These are phyloP conservation scores for Plasmodium vivax DNA, from an alignment of 169 alveolate species.

Conservation along the genomic window DNA sequence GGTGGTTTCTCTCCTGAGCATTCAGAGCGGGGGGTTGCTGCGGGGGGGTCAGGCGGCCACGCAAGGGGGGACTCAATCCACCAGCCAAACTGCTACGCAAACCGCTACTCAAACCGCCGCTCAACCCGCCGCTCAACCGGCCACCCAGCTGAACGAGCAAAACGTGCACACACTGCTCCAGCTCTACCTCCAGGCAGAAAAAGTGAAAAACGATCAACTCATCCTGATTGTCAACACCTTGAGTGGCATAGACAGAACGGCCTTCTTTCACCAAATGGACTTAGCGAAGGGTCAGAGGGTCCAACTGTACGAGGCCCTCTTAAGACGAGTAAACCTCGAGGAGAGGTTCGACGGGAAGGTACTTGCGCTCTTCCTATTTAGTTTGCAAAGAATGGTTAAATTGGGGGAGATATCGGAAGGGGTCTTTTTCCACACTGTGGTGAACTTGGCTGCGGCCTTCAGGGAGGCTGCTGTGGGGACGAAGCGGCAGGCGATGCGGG, in stretches of 20 bases:
- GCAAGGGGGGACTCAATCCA: too few relatives aligned
- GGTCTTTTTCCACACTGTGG: neutral
- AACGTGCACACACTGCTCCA: slow-evolving; percentile 23
- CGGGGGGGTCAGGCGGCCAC: neutral
- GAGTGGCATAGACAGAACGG: neutral
- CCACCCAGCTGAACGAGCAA: slow-evolving; percentile 10
- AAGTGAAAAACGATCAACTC: slow-evolving; percentile 18
- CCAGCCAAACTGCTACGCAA: neutral
- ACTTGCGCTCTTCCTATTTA: slow-evolving; percentile 33
- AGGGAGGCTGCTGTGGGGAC: neutral
- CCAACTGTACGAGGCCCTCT: slow-evolving; percentile 8
- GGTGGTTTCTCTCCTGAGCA: slow-evolving; percentile 27
- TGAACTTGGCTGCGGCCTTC: neutral
- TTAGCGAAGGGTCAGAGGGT: slow-evolving; percentile 4
- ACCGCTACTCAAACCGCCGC: neutral
- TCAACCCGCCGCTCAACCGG: neutral
- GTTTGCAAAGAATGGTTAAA: slow-evolving; percentile 3
- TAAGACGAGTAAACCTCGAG: slow-evolving; percentile 9
- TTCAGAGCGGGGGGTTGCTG: slow-evolving; percentile 1
- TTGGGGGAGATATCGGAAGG: slow-evolving; percentile 7
- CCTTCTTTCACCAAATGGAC: slow-evolving; percentile 28
- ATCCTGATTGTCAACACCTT: slow-evolving; percentile 14
- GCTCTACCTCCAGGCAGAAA: slow-evolving; percentile 3
- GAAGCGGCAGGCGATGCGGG: neutral
- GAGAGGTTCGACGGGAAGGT: neutral